phyloP scores from a whole-genome alignment of 345 rosid genomes.

The Acer saccharum region DNA sequence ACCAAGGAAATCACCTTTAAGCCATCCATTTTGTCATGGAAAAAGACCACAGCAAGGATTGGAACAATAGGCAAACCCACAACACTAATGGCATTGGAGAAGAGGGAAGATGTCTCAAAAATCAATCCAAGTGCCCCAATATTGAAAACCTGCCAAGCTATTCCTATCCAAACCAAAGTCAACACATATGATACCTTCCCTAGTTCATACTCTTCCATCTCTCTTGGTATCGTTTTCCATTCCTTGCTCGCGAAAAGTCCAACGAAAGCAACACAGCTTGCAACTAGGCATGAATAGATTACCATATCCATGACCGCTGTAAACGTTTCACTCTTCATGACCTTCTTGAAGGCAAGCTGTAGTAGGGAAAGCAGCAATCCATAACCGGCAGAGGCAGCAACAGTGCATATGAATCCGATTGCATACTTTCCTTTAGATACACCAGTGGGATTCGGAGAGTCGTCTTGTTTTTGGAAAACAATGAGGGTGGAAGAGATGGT shows the following conservation, averaged over 20 bases:
- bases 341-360: constrained; percentile 35
- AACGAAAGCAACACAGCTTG: constrained; percentile 33
- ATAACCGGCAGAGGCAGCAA: constrained; percentile 47
- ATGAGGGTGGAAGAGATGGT: constrained; percentile 59
- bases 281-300: constrained; percentile 31
- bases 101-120: constrained; percentile 59
- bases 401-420: constrained; percentile 44
- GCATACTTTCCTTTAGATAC: constrained; percentile 32
- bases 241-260: constrained; percentile 66
- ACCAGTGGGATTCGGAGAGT: constrained; percentile 6
- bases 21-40: constrained; percentile 65
- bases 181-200: constrained; percentile 48
- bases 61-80: constrained; percentile 68
- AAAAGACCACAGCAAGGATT: constrained; percentile 57
- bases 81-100: constrained; percentile 44
- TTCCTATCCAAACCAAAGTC: constrained; percentile 42
- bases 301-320: constrained; percentile 37
- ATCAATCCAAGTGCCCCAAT: constrained; percentile 52
- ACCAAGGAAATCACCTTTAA: constrained; percentile 65
- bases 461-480: constrained; percentile 35
- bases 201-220: constrained; percentile 45
- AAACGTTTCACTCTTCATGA: constrained; percentile 36
- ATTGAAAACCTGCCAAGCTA: constrained; percentile 35
- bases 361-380: constrained; percentile 30
- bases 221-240: constrained; percentile 38